Evolutionary conservation across 2,329 filamentous ascomycete genomes (phyloP), one percentile per base, ranked within the genome.

Genomic region (Neopestalotiopsis sp.): DNA sequence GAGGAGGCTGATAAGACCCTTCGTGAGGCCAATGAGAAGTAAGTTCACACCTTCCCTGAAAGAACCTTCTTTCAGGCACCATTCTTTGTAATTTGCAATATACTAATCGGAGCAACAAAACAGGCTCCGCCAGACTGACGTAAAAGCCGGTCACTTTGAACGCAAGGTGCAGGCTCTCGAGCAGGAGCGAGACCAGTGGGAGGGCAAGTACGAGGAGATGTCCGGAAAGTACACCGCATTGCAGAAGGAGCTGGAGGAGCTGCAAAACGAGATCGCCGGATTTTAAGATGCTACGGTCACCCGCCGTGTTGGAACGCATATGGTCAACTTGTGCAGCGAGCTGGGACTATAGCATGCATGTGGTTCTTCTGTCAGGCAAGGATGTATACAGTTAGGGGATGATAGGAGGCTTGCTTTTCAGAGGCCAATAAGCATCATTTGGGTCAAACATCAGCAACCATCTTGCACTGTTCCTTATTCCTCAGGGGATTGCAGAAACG

Each of bases 71-170:
- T 64, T 24, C 57, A 28, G 63, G 68, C 32, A 53, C 67, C 59
- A 62, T 62, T 6, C 13, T n/a, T 62, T 56, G 49, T 28, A 64
- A 13, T 56, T 20, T 68, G 70, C 59, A 59, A 58, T 65, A 49
- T 67, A 30, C 65, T 69, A 66, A 59, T 69, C 38, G 68, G 65
- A 66, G 71, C 74, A 66, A 68, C 71, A 59, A 68, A 69, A 73
- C 76, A 99, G 96, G 87, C 94, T 98, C 80, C 95, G 96, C 82
- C 95, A 97, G 87, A 98, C 96, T 85, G 96, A 99, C 82, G 94
- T 98, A 86, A 98, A 98, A 89, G 95, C 95, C 79, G 96, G 95
- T 78, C 95, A 99, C 87, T 98, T 95, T 85, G 96, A 99, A 88
- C 96, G 96, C 85, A 98, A 98, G 89, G 96, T 98, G 76, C 94